Evolutionary conservation across 1,284 basidiomycete species (phyloP), one percentile per base, ranked within the genome.

Genomic region (Kalmanozyma brasiliensis): DNA sequence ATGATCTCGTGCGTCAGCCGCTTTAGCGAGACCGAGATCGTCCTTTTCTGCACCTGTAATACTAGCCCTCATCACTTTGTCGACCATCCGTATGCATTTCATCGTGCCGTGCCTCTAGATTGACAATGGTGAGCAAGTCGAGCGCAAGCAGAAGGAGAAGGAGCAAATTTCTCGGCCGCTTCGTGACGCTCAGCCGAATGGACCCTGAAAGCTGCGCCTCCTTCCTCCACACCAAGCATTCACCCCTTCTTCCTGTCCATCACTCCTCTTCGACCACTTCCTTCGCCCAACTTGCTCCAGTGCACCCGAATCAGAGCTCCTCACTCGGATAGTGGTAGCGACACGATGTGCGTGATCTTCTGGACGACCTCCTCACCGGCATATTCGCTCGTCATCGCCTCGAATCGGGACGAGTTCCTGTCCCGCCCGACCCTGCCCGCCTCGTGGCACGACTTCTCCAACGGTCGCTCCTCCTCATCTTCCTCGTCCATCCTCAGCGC

Each of bases 391-490:
- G 64, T 77, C 19, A 47, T 74, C 23, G 73, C 73, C 4, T 67
- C 60, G 16, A 79, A 79, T 38, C 52, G 77, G 10, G 77, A 79
- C 57, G 77, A 79, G 45, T 76, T 64, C 30, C 62, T 79, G 0
- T 52, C 58, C 1, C 60, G 77, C 0, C 66, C 73, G 0, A 75
- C 77, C 0, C 30, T 61, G 0, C 11, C 64, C 1, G 73, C 77
- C 13, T 37, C 23, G 8, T 79, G 73, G 75, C 77, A 79, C 37
- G 26, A 33, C 11, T 79, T 79, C 32, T 36, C 24, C 16, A 30
- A 43, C 1, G 9, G 48, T 23, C 19, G 43, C 24, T 11, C 34
- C 16, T 16, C 38, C 17, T 37, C 45, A n/a, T 41, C 47, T 14
- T 44, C 38, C 13, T 24, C 20, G 11, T 11, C 26, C 13, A 52